A percentile compares a stretch with the other conserved stretches of the same genome.
Conservation (phyloP, 2,329 filamentous ascomycete genomes). For the Pseudocercospora fuligena region DNA sequence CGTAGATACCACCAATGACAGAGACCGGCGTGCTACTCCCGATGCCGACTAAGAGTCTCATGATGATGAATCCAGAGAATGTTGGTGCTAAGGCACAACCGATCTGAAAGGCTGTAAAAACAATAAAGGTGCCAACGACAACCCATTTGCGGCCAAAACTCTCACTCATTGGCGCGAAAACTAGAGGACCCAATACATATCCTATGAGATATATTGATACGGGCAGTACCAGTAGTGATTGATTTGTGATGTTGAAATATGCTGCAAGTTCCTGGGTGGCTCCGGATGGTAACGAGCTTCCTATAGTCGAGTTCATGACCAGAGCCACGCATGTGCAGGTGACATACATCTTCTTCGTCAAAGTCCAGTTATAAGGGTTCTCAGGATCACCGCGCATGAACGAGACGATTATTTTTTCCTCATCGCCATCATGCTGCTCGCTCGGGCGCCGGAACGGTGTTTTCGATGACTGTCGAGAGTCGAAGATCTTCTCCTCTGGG, state of each 20-base stretch:
- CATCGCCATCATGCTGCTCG: slow-evolving; percentile 10
- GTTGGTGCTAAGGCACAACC: slow-evolving; percentile 51
- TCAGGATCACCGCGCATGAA: slow-evolving; percentile 47
- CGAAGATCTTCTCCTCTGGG: neutral
- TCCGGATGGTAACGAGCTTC: slow-evolving; percentile 67
- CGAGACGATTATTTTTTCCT: slow-evolving; percentile 36
- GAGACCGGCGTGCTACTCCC: slow-evolving; percentile 58
- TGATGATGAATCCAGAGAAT: slow-evolving; percentile 50
- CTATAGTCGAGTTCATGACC: slow-evolving; percentile 71
- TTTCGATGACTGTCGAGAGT: slow-evolving; percentile 31
- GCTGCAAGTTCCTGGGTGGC: slow-evolving; percentile 62
- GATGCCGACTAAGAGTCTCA: slow-evolving; percentile 51
- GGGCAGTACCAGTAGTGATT: slow-evolving; percentile 51
- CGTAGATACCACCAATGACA: slow-evolving; percentile 65
- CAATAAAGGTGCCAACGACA: slow-evolving; percentile 57
- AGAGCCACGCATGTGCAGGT: slow-evolving; percentile 61
- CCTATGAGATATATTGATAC: slow-evolving; percentile 58
- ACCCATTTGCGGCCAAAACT: slow-evolving; percentile 52
- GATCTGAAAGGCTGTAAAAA: slow-evolving; percentile 53
- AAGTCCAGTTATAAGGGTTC: slow-evolving; percentile 50
- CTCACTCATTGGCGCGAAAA: slow-evolving; percentile 53
- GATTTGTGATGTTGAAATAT: slow-evolving; percentile 60
- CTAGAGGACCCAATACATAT: slow-evolving; percentile 51
- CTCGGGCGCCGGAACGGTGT: slow-evolving; percentile 24
- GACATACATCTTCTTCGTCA: slow-evolving; percentile 58